Base-by-base conservation (phyloP, 352 stramenopile genomes). In the Albugo candida region DNA sequence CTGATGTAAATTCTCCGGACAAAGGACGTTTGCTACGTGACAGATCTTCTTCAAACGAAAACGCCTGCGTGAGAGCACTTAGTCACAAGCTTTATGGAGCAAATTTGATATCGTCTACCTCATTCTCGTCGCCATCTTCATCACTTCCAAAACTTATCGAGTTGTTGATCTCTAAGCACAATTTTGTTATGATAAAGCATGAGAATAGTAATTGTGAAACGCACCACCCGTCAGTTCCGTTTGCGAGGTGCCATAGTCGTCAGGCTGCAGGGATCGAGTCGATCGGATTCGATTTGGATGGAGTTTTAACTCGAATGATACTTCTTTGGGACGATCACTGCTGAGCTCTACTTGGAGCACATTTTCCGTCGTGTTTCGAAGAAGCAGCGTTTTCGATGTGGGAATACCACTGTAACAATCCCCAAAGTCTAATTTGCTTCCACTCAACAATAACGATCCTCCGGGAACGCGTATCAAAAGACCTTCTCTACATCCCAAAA, bases 301-400 rank as follows among this genome's bases (percentile, higher is more conserved):
- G 6, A 87, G 49, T 41, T 91, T 91, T 10, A 93, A 61, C 55
- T 93, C 80, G 49, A 91, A 93, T 4, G 72, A 87, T 34, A 93
- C 61, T 63, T 93, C 80, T 49, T 93, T 93, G 1, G 77, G 75
- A 13, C 80, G 63, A 59, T 93, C 80, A 46, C 77, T 91, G 36
- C 70, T 76, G 44, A 93, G 51, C 17, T 93, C 75, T 31, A 93
- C 75, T 53, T 93, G 76, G 18, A 93, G 56, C 27, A 78, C 64
- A 18, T 67, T 74, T 39, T 91, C 77, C 0, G 75, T 93, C 44
- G 81, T 83, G 55, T 93, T 93, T 24, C 78, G 74, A 42, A 93
- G 64, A 35, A 85, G 46, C 13, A 93, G 65, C 3, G 76, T 63
- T 55, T 91, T 93, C 11, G 74, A 84, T 18, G 78, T 84, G 13